A percentile compares a stretch with the other conserved stretches of the same genome.
These are phyloP conservation scores for Apiospora saccharicola DNA, from an alignment of 2,329 filamentous ascomycete species.

Conservation along the genomic window DNA sequence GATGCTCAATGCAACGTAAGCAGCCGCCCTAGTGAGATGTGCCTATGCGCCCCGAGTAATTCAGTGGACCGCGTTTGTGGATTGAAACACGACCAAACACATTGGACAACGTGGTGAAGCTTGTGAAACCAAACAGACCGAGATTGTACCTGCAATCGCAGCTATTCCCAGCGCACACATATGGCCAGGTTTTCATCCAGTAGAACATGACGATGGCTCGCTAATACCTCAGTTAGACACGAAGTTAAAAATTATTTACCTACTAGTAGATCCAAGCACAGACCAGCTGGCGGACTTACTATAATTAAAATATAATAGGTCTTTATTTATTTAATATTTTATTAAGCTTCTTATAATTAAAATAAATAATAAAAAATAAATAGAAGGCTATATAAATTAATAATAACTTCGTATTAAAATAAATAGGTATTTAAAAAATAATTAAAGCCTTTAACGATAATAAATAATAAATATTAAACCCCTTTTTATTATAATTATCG, in stretches of 20 bases:
- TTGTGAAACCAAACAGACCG: slow-evolving; percentile 15
- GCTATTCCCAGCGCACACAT: not conserved
- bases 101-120: slow-evolving; percentile 15
- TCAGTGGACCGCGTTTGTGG: slow-evolving; percentile 20
- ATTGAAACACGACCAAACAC: slow-evolving; percentile 19
- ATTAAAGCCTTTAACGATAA: too few species aligned
- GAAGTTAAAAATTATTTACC: not conserved
- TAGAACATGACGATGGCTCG: not conserved
- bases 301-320: too few species aligned
- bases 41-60: slow-evolving; percentile 13
- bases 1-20: slow-evolving; percentile 6
- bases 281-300: too few species aligned
- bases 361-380: too few species aligned
- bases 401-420: too few species aligned
- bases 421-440: not conserved
- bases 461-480: too few species aligned
- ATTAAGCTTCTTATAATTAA: too few species aligned
- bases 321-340: too few species aligned
- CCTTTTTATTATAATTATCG: too few species aligned
- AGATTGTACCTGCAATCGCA: not conserved
- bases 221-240: not conserved
- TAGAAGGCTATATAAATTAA: too few species aligned
- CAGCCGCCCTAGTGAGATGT: slow-evolving; percentile 9
- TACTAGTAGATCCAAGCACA: not conserved
- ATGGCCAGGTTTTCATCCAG: not conserved